Base-by-base conservation (phyloP, 495 filamentous ascomycete genomes). In the Talaromyces trachyspermus region DNA sequence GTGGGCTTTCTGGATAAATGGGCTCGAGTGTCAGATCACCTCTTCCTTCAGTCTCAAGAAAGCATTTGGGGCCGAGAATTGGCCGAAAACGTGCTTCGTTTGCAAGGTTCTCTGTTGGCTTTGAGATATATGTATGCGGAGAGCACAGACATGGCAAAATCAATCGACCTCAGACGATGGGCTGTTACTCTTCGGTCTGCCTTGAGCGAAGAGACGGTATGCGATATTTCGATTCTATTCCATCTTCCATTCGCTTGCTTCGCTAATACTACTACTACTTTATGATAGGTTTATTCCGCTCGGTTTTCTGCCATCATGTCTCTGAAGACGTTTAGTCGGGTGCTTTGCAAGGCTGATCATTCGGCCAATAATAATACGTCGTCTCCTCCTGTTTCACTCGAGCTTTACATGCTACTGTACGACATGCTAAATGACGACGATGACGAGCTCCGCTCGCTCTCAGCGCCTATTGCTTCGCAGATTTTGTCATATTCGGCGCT, bases 351-450 rank as follows among this genome's bases (percentile, higher is more conserved):
- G 35, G 17, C 43, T 8, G 43, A 29, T 17, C 20, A 24, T 18
- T 11, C 29, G 12, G 55, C 61, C 1, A 17, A 44, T 0, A 50
- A n/a, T n/a, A n/a, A n/a, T n/a, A n/a, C n/a, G n/a, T n/a, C n/a
- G n/a, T n/a, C 50, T 29, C 33, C 51, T 41, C 33, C 64, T 50
- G 45, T 57, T 52, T 45, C 75, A 54, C 33, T 78, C 44, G 64
- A 70, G 7, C 47, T 74, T 5, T 79, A 76, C 35, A 43, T 81
- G 19, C 53, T 71, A 5, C 50, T 83, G 4, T 84, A 82, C 54
- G 76, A 85, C 52, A 61, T 73, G 52, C 69, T 96, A 0, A 83
- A 85, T 50, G 92, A 96, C 61, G 92, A 98, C 54, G 92, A 96
- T 54, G 86, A 94, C 36, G 91, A 95, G 32, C 71, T 95, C 30